phyloP scores from a whole-genome alignment of 73 alveolate species.

The Durusdinium trenchii region DNA sequence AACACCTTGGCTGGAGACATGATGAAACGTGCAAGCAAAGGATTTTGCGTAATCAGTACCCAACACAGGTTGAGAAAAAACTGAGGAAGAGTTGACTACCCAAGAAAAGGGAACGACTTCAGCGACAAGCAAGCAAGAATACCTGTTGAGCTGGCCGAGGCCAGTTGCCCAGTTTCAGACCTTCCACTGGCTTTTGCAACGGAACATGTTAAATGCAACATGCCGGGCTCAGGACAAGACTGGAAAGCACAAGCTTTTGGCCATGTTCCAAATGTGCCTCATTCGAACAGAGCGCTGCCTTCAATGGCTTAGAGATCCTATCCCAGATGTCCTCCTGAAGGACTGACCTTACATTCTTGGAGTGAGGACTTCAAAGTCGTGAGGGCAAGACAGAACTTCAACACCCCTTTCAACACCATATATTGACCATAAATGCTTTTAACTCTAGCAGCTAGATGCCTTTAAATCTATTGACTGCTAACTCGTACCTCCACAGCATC shows the following conservation, averaged over 20 bases:
- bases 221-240: slow-evolving; percentile 25
- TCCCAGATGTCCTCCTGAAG: slow-evolving; percentile 45
- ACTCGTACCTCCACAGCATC: background rate
- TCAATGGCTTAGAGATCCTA: slow-evolving; percentile 75
- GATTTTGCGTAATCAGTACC: background rate
- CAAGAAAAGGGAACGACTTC: slow-evolving; percentile 74
- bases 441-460: background rate
- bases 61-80: background rate
- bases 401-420: no score
- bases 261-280: slow-evolving; percentile 81
- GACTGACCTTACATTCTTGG: background rate
- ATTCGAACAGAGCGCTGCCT: slow-evolving; percentile 77
- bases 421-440: background rate
- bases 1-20: no score
- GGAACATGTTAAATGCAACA: background rate
- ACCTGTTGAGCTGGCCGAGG: slow-evolving; percentile 52
- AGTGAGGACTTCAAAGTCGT: background rate
- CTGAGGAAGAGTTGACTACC: slow-evolving; percentile 67
- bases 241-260: slow-evolving; percentile 51
- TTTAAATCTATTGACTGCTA: background rate
- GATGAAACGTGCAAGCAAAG: no score
- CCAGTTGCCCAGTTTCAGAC: background rate
- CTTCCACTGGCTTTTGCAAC: background rate
- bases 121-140: slow-evolving; percentile 59
- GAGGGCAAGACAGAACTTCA: background rate